Evolutionary conservation across 352 stramenopile species (phyloP), one percentile per base, ranked within the genome.

Genomic region (Phytophthora constricta): DNA sequence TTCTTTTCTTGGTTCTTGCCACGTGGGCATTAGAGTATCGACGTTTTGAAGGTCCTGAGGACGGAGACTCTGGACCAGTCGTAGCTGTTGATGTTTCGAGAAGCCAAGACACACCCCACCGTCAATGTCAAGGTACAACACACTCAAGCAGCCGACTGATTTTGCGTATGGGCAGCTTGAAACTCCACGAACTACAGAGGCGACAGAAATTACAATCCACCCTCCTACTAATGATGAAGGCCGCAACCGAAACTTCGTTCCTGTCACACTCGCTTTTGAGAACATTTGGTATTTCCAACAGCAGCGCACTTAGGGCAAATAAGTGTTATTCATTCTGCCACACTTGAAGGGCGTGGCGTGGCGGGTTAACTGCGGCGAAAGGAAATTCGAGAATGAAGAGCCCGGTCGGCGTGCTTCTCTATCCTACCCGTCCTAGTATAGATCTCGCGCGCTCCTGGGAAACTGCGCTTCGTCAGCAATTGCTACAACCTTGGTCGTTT

Each of bases 261-360:
- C 76, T 4, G 76, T 83, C 3, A 81, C 71, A 5, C 49, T 87
- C 5, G 76, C 71, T 1, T 83, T 87, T 28, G 55, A 82, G 28
- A 57, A 86, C 33, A 56, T 80, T 48, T 75, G 72, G 72, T 80
- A 80, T 45, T 77, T 68, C 2, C n/a, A n/a, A n/a, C n/a, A n/a
- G n/a, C n/a, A n/a, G n/a, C n/a, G n/a, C n/a, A n/a, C n/a, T n/a
- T n/a, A n/a, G n/a, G n/a, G n/a, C n/a, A n/a, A n/a, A n/a, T n/a
- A n/a, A n/a, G n/a, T n/a, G n/a, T n/a, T n/a, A n/a, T n/a, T n/a
- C n/a, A n/a, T n/a, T n/a, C n/a, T n/a, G n/a, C n/a, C n/a, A n/a
- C n/a, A n/a, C n/a, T n/a, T n/a, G n/a, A n/a, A n/a, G n/a, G n/a
- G n/a, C n/a, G n/a, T n/a, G n/a, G n/a, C n/a, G n/a, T n/a, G n/a